Evolutionary conservation across 1,284 basidiomycete genomes (phyloP).

Genomic region (Amanita bisporigera): DNA sequence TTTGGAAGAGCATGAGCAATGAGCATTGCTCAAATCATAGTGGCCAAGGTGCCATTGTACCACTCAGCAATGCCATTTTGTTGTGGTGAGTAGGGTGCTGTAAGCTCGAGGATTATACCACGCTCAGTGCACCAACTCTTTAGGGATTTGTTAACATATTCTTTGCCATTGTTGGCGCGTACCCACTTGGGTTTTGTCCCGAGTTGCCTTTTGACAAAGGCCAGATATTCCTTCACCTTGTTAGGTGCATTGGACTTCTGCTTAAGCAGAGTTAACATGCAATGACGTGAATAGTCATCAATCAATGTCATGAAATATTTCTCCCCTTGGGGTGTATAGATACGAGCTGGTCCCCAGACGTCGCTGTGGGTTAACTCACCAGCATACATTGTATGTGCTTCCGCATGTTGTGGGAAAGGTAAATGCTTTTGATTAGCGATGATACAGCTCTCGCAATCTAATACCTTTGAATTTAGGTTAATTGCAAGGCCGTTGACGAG

Average conservation of each 20-base stretch:
- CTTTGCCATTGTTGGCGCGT: conserved; percentile 39
- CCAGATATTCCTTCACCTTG: background rate
- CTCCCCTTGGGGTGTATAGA: conserved; percentile 15
- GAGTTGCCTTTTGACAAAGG: conserved; percentile 27
- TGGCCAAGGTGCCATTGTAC: conserved; percentile 38
- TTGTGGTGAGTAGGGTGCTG: conserved; percentile 36
- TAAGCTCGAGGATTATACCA: conserved; percentile 29
- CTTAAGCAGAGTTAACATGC: conserved; percentile 30
- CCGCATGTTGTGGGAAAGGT: conserved; percentile 31
- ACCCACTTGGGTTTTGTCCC: conserved; percentile 16
- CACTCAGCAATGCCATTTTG: conserved; percentile 41
- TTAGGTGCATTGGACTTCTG: conserved; percentile 21
- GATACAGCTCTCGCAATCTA: conserved; percentile 38
- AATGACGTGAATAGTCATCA: conserved; percentile 33
- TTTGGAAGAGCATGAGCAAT: conserved; percentile 24
- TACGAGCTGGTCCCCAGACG: conserved; percentile 35
- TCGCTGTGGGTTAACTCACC: conserved; percentile 30
- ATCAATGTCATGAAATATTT: conserved; percentile 41
- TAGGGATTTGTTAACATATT: conserved; percentile 33
- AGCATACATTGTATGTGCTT: too few species aligned
- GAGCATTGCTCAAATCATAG: conserved; percentile 24
- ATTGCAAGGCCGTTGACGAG: conserved; percentile 41
- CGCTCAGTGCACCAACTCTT: conserved; percentile 22
- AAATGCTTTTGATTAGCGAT: conserved; percentile 37
- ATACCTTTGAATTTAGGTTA: conserved; percentile 2